Percentiles rank a stretch among this genome's conserved stretches.
Evolutionary conservation across 495 filamentous ascomycete genomes (phyloP).

Genomic region (Xylaria bambusicola): DNA sequence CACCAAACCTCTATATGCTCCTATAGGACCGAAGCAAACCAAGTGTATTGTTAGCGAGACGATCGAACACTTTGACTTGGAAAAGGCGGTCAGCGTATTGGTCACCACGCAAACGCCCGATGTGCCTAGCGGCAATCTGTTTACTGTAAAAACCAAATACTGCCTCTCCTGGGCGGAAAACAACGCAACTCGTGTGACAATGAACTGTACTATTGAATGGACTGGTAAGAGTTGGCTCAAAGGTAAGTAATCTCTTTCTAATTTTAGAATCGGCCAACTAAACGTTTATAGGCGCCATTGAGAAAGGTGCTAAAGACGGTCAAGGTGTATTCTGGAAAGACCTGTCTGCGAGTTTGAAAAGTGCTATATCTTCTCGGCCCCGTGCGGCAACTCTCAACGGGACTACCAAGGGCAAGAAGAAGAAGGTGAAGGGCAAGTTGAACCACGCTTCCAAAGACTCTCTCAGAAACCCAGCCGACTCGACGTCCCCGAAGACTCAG

Average conservation of each 20-base stretch:
- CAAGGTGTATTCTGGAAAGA: slow-evolving; percentile 79
- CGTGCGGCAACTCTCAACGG: slow-evolving; percentile 47
- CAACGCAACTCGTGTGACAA: slow-evolving; percentile 78
- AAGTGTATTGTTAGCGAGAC: slow-evolving; percentile 89
- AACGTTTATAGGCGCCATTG: slow-evolving; percentile 69
- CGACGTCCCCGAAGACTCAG: slow-evolving; percentile 43
- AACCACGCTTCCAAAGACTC: slow-evolving; percentile 42
- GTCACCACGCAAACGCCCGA: slow-evolving; percentile 88
- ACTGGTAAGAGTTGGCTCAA: slow-evolving; percentile 97
- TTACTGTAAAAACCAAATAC: slow-evolving; percentile 88
- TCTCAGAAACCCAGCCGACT: slow-evolving; percentile 48
- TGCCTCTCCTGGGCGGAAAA: slow-evolving; percentile 88
- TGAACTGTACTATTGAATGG: slow-evolving; percentile 93
- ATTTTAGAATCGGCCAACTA: slow-evolving; percentile 1
- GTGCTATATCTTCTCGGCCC: slow-evolving; percentile 66
- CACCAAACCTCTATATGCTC: slow-evolving; percentile 82
- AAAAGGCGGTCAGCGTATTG: slow-evolving; percentile 79
- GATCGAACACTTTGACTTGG: slow-evolving; percentile 79
- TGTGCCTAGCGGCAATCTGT: slow-evolving; percentile 91
- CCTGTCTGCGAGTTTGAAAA: slow-evolving; percentile 70
- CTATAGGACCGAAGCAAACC: slow-evolving; percentile 91
- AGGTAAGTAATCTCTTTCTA: slow-evolving; percentile 55
- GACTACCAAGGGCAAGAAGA: slow-evolving; percentile 53
- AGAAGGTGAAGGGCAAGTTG: slow-evolving; percentile 59
- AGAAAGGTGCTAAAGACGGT: slow-evolving; percentile 91